A percentile compares a stretch with the other conserved stretches of the same genome.
These are phyloP conservation scores for Acanthamoeba culbertsoni DNA, from an alignment of 208 protist species.

Conservation along the genomic window DNA sequence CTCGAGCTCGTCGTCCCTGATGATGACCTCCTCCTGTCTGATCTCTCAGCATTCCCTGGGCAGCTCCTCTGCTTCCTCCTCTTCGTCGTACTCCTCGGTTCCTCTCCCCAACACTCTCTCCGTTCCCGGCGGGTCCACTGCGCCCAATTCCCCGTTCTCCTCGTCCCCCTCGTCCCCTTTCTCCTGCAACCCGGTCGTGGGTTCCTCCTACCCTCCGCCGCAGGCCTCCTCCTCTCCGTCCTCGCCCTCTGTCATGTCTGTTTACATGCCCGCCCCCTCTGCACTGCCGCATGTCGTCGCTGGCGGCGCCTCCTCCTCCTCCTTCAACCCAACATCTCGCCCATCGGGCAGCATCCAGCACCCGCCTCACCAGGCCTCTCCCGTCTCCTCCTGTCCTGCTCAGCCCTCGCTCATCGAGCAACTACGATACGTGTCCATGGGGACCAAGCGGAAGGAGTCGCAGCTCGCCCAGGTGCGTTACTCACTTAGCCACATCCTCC, in stretches of 20 bases:
- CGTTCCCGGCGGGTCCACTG: not conserved
- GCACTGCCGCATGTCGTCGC: no score
- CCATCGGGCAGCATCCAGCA: not conserved
- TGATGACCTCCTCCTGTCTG: not conserved
- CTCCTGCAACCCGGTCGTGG: not conserved
- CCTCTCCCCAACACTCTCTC: not conserved
- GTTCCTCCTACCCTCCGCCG: constrained; percentile 4
- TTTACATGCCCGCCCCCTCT: not conserved
- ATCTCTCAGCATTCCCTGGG: not conserved
- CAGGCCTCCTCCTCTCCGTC: constrained; percentile 23
- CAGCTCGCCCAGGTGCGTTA: not conserved
- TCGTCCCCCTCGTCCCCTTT: constrained; percentile 22
- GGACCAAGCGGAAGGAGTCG: not conserved
- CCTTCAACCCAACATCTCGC: not conserved
- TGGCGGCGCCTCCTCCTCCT: not conserved
- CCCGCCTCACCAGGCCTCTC: not conserved
- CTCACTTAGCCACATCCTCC: not conserved
- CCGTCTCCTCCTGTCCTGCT: not conserved
- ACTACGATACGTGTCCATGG: not conserved
- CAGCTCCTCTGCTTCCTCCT: not conserved
- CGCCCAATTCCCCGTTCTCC: not conserved
- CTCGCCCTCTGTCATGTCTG: not conserved
- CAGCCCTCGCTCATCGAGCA: not conserved
- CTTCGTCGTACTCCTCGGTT: not conserved
- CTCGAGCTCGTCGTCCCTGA: not conserved